These are phyloP conservation scores for Cucurbita maxima DNA, from an alignment of 306 rosid genomes.

Conservation along the genomic window DNA sequence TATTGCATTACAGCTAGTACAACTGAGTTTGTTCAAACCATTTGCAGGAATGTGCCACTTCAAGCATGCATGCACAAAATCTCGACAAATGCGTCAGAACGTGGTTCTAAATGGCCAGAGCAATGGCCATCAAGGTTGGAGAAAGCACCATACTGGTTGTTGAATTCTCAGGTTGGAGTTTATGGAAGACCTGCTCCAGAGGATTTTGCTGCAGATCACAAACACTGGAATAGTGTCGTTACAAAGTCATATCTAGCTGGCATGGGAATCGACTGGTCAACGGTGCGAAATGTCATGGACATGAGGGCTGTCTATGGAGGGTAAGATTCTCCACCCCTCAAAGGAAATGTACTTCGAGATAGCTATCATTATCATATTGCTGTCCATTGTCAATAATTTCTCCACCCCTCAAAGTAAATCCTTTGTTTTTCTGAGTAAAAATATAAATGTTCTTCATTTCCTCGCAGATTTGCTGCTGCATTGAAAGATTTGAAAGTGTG, in stretches of 20 bases:
- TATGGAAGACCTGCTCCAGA: conserved; percentile 94
- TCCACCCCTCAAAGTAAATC: not conserved
- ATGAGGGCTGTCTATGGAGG: conserved; percentile 95
- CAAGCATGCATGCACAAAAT: conserved; percentile 87
- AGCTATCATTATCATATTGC: too few relatives aligned
- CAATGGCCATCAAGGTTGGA: conserved; percentile 78
- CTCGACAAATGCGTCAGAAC: conserved; percentile 39
- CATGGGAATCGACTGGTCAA: conserved; percentile 73
- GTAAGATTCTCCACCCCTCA: conserved; percentile 23
- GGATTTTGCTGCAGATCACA: conserved; percentile 65
- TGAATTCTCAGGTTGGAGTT: conserved; percentile 76
- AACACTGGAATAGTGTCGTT: conserved; percentile 76
- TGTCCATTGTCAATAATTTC: not conserved
- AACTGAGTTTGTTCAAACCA: conserved; percentile 14
- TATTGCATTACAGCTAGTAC: not conserved
- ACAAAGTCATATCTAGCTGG: conserved; percentile 60
- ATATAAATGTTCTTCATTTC: conserved; percentile 10
- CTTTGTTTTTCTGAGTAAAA: not conserved
- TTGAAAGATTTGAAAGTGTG: conserved; percentile 67
- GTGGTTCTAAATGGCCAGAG: conserved; percentile 84
- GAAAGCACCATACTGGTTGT: conserved; percentile 78
- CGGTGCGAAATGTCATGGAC: conserved; percentile 92
- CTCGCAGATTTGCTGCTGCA: conserved; percentile 88
- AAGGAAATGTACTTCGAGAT: not conserved
- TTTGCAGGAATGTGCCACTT: conserved; percentile 60